Evolutionary conservation across 2,329 filamentous ascomycete species (phyloP), one percentile per base, ranked within the genome.

Genomic region (Microcyclosporella mali): DNA sequence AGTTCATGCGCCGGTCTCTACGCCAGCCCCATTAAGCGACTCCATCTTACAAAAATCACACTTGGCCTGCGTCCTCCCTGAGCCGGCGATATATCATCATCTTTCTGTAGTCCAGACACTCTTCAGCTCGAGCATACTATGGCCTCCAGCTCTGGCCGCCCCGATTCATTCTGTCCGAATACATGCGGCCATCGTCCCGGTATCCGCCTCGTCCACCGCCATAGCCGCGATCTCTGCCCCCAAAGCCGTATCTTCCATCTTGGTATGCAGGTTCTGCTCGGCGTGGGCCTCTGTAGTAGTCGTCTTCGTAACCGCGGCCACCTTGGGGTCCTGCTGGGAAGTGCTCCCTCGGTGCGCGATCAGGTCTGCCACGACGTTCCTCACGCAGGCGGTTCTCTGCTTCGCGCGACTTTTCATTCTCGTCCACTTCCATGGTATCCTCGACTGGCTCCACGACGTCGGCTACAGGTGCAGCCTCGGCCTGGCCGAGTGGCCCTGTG

Each of bases 401-500:
- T 42, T 56, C 56, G 33, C 61, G 60, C 18, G 55, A 50, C 34
- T 51, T 50, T 25, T 52, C 52, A 27, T 60, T 54, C 17, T 63
- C 56, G 49, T 69, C 66, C 3, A 72, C 51, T 6, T 72, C 68
- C 70, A 73, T 72, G 28, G 60, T 58, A 21, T 68, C 65, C 35
- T 51, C 51, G 11, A 44, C 40, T 3, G 51, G 46, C 14, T 50
- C 49, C 14, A 50, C 50, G 34, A 49, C 45, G 2, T 37, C 35
- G 8, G 37, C 33, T 16, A 46, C 33, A 19, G 46, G 42, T 30
- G 40, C 31, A 3, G 50, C 45, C 29, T 44, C 49, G n/a, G 37
- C 47, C 62, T 60, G 57, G 66, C 55, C 52, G 56, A 47, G 35
- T 16, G 43, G 45, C 7, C 42, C 29, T 17, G 35, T 40, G 35